A percentile compares a stretch with the other conserved stretches of the same genome.
Evolutionary conservation across 2,329 filamentous ascomycete species (phyloP).

Genomic region (Myriosclerotinia curreyana): DNA sequence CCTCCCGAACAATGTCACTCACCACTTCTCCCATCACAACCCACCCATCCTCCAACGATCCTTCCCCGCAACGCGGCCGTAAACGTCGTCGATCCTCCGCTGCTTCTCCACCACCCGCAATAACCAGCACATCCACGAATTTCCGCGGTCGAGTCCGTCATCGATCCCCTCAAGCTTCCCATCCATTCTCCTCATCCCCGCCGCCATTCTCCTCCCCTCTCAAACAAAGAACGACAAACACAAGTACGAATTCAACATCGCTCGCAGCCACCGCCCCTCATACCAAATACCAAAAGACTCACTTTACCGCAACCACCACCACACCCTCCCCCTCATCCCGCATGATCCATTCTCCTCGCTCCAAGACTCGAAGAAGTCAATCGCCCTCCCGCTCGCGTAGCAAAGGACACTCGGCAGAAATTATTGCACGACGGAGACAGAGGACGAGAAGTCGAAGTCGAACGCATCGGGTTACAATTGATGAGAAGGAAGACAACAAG

Average conservation of each 20-base stretch:
- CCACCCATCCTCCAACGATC: slow-evolving; percentile 2
- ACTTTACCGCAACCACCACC: background rate
- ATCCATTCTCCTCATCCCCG: background rate
- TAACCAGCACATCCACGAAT: slow-evolving; percentile 29
- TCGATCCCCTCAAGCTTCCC: slow-evolving; percentile 28
- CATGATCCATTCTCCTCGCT: background rate
- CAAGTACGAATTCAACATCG: background rate
- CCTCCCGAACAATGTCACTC: slow-evolving; percentile 9
- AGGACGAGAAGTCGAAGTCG: slow-evolving; percentile 30
- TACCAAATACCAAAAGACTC: slow-evolving; percentile 17
- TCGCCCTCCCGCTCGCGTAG: slow-evolving; percentile 26
- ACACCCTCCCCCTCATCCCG: background rate
- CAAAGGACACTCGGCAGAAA: slow-evolving; percentile 5
- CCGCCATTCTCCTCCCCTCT: background rate
- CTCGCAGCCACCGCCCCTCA: slow-evolving; percentile 6
- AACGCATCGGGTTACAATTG: slow-evolving; percentile 16
- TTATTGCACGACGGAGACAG: slow-evolving; percentile 27
- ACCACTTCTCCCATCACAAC: background rate
- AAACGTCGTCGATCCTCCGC: slow-evolving; percentile 35
- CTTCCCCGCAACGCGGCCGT: slow-evolving; percentile 31
- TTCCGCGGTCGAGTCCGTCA: slow-evolving; percentile 35
- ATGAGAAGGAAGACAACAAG: slow-evolving; percentile 11
- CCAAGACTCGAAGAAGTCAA: slow-evolving; percentile 27
- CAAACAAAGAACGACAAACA: background rate
- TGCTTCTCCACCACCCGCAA: slow-evolving; percentile 23